Conservation (phyloP, 2,329 filamentous ascomycete genomes). For the Trichoderma polysporum region DNA sequence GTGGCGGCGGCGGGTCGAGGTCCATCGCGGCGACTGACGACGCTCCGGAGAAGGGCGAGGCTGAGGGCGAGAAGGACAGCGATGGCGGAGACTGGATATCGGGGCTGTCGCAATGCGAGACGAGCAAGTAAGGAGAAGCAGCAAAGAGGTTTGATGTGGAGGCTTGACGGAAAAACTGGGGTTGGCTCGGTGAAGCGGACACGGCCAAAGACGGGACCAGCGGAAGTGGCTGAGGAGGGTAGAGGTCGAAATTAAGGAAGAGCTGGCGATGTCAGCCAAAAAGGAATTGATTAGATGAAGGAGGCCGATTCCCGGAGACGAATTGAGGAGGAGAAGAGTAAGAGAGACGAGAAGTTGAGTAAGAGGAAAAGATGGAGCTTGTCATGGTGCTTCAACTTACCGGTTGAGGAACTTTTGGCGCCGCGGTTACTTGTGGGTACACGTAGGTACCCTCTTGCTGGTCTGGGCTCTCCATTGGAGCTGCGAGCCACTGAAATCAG, state of each 20-base stretch:
- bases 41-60: constrained; percentile 2
- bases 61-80: not conserved
- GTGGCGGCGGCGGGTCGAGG: constrained; percentile 7
- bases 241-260: not conserved
- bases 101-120: not conserved
- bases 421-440: constrained; percentile 8
- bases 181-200: constrained; percentile 1
- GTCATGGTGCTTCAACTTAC: not conserved
- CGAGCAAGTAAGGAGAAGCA: not conserved
- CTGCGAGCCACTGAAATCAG: not conserved
- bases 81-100: not conserved
- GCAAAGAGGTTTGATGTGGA: not conserved
- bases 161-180: constrained; percentile 12
- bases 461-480: not conserved
- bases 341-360: not conserved
- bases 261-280: not conserved
- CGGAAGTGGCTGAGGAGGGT: not conserved
- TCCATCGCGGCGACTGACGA: constrained; percentile 9
- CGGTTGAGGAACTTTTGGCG: constrained; percentile 5
- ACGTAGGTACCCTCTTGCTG: not conserved
- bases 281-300: not conserved
- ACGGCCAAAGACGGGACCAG: not conserved
- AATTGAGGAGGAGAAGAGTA: not conserved
- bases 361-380: not conserved
- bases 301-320: not conserved